Evolutionary conservation across 176 grass and related monocot species (phyloP).

Genomic region (Carex cristatella): DNA sequence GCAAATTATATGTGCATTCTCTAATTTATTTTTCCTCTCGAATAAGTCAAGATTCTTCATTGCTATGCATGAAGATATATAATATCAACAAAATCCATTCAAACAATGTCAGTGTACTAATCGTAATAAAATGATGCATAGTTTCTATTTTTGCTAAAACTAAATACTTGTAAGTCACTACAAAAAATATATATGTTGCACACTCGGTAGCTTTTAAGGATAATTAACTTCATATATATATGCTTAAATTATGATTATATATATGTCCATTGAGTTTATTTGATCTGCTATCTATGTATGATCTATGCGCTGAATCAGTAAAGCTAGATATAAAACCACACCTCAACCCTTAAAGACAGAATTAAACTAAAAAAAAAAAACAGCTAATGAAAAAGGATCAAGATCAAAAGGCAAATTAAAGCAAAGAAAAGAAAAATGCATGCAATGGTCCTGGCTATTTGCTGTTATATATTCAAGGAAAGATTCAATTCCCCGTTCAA

Average conservation of each 20-base stretch:
- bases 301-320: neutral
- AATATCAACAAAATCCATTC: neutral
- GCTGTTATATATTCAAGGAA: neutral
- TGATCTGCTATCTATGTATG: neutral
- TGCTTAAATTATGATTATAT: no score
- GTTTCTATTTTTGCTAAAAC: no score
- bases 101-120: neutral
- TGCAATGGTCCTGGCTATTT: neutral
- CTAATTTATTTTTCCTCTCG: neutral
- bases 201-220: no score
- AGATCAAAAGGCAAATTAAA: conserved; percentile 1
- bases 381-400: neutral
- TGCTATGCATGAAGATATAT: neutral
- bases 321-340: neutral
- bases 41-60: neutral
- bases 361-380: no score
- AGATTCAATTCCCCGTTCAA: neutral
- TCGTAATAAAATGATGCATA: no score
- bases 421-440: neutral
- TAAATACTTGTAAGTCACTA: no score
- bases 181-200: no score
- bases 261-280: no score
- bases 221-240: no score
- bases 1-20: neutral
- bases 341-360: neutral